Conservation (phyloP, 306 rosid genomes). For the Cucurbita moschata region DNA sequence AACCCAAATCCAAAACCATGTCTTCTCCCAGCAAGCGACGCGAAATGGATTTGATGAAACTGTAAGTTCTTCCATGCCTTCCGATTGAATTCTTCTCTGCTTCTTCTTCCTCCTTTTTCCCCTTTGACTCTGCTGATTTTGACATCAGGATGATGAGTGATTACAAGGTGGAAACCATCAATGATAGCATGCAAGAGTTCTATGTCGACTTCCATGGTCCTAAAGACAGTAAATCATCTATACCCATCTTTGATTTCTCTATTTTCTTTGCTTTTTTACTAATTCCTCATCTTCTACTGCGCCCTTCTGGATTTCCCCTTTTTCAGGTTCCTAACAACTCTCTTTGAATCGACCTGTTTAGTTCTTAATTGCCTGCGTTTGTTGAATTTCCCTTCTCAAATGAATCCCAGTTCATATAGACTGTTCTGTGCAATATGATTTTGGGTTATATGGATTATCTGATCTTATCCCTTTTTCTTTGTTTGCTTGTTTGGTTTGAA, state of each 20-base stretch:
- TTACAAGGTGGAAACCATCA: conserved; percentile 68
- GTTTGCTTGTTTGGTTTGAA: conserved; percentile 2
- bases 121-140: neutral
- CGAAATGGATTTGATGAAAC: conserved; percentile 89
- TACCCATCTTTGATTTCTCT: conserved; percentile 8
- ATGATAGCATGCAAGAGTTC: conserved; percentile 69
- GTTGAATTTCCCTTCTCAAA: neutral
- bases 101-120: neutral
- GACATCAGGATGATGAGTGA: conserved; percentile 80
- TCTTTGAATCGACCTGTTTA: neutral
- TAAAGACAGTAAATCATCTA: conserved; percentile 43
- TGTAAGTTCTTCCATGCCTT: conserved; percentile 22
- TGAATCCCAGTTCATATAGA: neutral
- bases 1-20: conserved; percentile 21
- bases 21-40: conserved; percentile 82
- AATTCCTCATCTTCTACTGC: neutral
- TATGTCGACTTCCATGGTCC: conserved; percentile 73
- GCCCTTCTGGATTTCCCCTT: neutral
- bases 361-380: neutral
- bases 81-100: neutral
- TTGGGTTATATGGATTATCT: neutral
- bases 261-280: neutral
- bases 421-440: neutral
- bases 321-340: neutral
- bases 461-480: neutral